Conservation (phyloP, 805 yeast species). For the Wickerhamomyces pijperi region DNA sequence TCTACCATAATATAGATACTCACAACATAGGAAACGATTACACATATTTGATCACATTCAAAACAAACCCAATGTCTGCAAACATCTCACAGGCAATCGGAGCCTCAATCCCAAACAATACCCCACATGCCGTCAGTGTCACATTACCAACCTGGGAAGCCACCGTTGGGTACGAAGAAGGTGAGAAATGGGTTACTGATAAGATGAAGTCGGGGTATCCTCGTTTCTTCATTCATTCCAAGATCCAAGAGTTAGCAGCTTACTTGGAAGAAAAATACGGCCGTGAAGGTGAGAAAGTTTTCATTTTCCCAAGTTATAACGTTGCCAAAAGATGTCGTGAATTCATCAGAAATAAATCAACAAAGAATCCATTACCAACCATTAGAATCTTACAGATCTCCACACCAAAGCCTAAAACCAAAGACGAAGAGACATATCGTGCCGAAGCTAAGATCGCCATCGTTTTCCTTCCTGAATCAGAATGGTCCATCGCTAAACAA, state of each 20-base stretch:
- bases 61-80: too few relatives aligned
- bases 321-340: conserved; percentile 82
- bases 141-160: conserved; percentile 94
- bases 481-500: conserved; percentile 58
- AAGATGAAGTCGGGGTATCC: conserved; percentile 87
- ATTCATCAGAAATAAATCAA: conserved; percentile 43
- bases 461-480: conserved; percentile 57
- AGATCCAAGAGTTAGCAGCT: conserved; percentile 43
- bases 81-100: conserved; percentile 45
- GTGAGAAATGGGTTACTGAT: conserved; percentile 66
- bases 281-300: conserved; percentile 61
- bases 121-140: conserved; percentile 90
- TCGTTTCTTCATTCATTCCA: conserved; percentile 60
- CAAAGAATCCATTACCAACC: conserved; percentile 16
- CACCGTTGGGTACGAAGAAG: conserved; percentile 86
- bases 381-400: conserved; percentile 64
- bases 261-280: conserved; percentile 63
- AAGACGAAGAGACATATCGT: conserved; percentile 46
- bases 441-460: conserved; percentile 64
- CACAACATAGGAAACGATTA: not conserved
- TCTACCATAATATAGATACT: too few relatives aligned
- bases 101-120: conserved; percentile 77
- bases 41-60: conserved; percentile 6
- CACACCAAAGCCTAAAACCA: conserved; percentile 53
- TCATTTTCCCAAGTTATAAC: conserved; percentile 67